Conservation (phyloP, 1,284 basidiomycete species). For the Sporisorium reilianum region DNA sequence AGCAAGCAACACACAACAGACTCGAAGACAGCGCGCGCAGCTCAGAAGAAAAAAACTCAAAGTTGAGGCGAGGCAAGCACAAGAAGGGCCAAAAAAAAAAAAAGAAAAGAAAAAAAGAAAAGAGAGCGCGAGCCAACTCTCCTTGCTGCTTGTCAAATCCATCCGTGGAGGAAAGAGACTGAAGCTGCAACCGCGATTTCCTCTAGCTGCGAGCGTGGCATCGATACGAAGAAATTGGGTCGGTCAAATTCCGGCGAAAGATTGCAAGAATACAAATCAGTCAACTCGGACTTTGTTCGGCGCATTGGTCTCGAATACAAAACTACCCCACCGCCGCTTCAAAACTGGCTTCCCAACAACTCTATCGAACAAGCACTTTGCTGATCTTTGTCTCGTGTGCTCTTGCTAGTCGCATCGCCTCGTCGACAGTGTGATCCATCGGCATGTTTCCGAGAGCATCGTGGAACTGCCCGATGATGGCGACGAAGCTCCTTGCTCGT, state of each 20-base stretch:
- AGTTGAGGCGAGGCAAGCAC: background rate
- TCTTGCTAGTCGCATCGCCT: too few species aligned
- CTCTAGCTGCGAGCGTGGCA: constrained; percentile 6
- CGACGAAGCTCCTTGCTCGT: background rate
- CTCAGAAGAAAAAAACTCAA: background rate
- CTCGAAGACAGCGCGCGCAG: background rate
- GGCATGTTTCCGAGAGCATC: background rate
- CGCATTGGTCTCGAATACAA: constrained; percentile 9
- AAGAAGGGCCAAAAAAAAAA: constrained; percentile 1
- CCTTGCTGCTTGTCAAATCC: too few species aligned
- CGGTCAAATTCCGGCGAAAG: constrained; percentile 9
- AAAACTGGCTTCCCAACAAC: constrained; percentile 13
- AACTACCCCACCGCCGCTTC: background rate
- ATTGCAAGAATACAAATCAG: constrained; percentile 7
- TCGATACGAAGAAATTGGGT: constrained; percentile 9
- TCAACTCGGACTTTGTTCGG: constrained; percentile 35
- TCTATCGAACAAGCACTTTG: background rate
- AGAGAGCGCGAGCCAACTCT: constrained; percentile 1
- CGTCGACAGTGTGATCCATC: too few species aligned
- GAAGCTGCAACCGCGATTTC: constrained; percentile 18
- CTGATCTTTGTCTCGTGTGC: background rate
- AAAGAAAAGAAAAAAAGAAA: constrained; percentile 4
- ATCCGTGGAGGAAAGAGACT: constrained; percentile 8
- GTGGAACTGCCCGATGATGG: background rate
- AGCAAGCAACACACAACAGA: constrained; percentile 2